These are phyloP conservation scores for Musa itinerans DNA, from an alignment of 176 grass and related monocot genomes.

Conservation along the genomic window DNA sequence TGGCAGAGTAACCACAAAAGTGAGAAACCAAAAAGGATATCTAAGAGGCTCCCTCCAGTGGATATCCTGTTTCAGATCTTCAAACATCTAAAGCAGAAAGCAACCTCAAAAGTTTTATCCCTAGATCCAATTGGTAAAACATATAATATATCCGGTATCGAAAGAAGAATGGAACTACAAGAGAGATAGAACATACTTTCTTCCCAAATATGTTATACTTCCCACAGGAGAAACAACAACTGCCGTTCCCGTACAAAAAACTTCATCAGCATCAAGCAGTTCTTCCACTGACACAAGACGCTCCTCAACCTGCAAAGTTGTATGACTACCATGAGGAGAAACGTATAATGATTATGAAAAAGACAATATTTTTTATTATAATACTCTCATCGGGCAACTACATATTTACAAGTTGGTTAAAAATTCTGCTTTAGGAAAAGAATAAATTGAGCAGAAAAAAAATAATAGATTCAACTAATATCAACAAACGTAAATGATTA, in stretches of 20 bases:
- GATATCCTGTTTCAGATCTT: too few relatives aligned
- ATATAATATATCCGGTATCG: conserved; percentile 1
- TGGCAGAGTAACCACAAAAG: too few relatives aligned
- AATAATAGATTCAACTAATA: background rate
- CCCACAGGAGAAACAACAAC: conserved; percentile 86
- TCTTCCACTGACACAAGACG: conserved; percentile 70
- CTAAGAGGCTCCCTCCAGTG: too few relatives aligned
- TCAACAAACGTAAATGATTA: background rate
- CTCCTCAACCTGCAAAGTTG: conserved; percentile 58
- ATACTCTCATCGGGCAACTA: too few relatives aligned
- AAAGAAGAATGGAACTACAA: background rate
- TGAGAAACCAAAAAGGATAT: too few relatives aligned
- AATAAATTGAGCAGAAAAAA: too few relatives aligned
- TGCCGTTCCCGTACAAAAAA: conserved; percentile 87
- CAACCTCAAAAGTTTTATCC: background rate
- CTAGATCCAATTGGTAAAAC: background rate
- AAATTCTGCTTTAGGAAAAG: too few relatives aligned
- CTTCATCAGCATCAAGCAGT: conserved; percentile 81
- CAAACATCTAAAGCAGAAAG: background rate
- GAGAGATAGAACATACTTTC: conserved; percentile 29
- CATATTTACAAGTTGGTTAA: too few relatives aligned
- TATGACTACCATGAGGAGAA: background rate
- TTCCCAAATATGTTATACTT: conserved; percentile 82
- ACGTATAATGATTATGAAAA: background rate
- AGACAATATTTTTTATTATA: too few relatives aligned